phyloP scores from a whole-genome alignment of 495 filamentous ascomycete species.

The Chaetomidium leptoderma region DNA sequence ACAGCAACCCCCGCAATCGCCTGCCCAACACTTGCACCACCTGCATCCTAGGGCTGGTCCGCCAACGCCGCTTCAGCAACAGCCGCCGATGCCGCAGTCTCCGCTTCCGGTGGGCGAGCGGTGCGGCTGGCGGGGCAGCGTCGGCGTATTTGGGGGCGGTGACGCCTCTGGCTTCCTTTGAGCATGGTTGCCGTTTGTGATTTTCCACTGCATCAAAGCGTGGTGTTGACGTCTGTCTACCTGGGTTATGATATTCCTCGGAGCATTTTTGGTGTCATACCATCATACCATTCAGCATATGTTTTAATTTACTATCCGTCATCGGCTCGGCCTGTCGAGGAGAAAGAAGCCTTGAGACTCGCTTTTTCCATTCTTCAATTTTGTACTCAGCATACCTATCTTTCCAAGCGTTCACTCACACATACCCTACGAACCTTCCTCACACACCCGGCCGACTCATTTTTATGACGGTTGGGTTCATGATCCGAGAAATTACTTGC shows the following conservation, averaged over 20 bases:
- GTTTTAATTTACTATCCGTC: neutral
- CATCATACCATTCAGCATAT: neutral
- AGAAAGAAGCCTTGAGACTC: neutral
- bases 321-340: neutral
- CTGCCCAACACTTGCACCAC: slow-evolving; percentile 23
- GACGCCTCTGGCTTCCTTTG: slow-evolving; percentile 42
- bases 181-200: neutral
- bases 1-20: slow-evolving; percentile 24
- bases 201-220: neutral
- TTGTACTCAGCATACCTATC: neutral
- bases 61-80: slow-evolving; percentile 16
- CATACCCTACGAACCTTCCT: neutral
- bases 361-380: neutral
- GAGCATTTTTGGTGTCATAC: neutral
- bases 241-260: neutral
- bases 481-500: slow-evolving; percentile 6
- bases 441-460: neutral
- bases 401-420: neutral
- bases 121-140: slow-evolving; percentile 47
- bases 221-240: neutral
- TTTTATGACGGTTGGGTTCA: slow-evolving; percentile 4
- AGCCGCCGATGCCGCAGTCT: slow-evolving; percentile 10
- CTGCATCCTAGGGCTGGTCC: slow-evolving; percentile 24
- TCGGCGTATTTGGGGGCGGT: slow-evolving; percentile 49
- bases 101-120: slow-evolving; percentile 19